Evolutionary conservation across 129 eudicot genomes (phyloP).

Genomic region (Tanacetum coccineum): DNA sequence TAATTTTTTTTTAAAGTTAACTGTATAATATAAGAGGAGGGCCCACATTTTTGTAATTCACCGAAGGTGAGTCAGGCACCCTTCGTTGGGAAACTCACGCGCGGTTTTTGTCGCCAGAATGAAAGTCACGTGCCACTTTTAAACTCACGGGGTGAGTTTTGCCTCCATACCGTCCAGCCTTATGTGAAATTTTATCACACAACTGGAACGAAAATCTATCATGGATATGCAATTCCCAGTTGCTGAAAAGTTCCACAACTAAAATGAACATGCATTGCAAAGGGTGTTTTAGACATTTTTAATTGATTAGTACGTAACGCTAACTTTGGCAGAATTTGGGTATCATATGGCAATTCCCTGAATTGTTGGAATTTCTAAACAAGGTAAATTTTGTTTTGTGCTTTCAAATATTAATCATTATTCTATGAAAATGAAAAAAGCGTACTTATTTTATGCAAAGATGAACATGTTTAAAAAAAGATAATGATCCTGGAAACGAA

Average conservation of each 20-base stretch:
- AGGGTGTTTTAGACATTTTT: neutral
- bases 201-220: neutral
- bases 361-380: neutral
- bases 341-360: neutral
- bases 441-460: too few species aligned
- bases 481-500: too few species aligned
- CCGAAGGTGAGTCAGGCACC: too few species aligned
- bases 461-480: too few species aligned
- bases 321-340: neutral
- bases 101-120: too few species aligned
- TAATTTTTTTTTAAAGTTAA: too few species aligned
- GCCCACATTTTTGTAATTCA: too few species aligned
- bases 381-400: neutral
- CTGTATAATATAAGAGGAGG: too few species aligned
- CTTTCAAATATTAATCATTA: neutral
- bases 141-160: too few species aligned
- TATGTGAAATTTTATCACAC: neutral
- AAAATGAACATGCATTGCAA: neutral
- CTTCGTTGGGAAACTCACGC: too few species aligned
- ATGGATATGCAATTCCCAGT: slow-evolving; percentile 1
- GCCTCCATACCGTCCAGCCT: too few species aligned
- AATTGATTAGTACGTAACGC: neutral
- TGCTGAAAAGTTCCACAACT: neutral
- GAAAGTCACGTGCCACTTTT: too few species aligned
- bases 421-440: neutral